phyloP scores from a whole-genome alignment of 176 grass and related monocot species.

The Oryza longistaminata region DNA sequence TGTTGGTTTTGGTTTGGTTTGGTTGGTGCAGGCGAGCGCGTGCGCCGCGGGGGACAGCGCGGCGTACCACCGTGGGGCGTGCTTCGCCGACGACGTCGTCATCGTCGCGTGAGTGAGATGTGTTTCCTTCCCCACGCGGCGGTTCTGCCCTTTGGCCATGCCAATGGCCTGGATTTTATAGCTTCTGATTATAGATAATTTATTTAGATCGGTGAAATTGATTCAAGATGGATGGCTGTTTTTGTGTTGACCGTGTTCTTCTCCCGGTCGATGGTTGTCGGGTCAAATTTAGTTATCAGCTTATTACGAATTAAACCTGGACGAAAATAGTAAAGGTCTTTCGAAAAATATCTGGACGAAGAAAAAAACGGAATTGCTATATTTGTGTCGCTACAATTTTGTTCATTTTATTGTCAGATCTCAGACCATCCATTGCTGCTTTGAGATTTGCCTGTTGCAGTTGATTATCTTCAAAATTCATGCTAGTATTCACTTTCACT shows the following conservation, averaged over 20 bases:
- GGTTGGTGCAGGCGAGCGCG: constrained; percentile 47
- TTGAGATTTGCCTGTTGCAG: too few species aligned
- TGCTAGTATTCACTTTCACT: too few species aligned
- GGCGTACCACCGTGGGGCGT: constrained; percentile 52
- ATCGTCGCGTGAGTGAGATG: constrained; percentile 80
- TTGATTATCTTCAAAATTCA: too few species aligned
- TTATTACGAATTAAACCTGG: too few species aligned
- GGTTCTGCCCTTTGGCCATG: background rate
- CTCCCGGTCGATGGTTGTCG: background rate
- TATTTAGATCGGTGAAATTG: background rate
- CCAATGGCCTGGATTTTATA: too few species aligned
- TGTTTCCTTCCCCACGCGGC: too few species aligned
- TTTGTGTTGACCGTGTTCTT: background rate
- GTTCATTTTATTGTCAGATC: too few species aligned
- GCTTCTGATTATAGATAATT: background rate
- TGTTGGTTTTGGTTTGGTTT: background rate
- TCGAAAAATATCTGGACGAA: too few species aligned
- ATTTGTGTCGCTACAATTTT: too few species aligned
- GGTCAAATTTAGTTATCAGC: background rate
- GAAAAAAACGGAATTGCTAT: too few species aligned
- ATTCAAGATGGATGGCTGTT: background rate
- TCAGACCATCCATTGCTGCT: too few species aligned
- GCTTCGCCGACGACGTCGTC: constrained; percentile 87
- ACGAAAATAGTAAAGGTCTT: too few species aligned
- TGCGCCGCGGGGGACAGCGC: constrained; percentile 70